A percentile compares a stretch with the other conserved stretches of the same genome.
phyloP scores from a whole-genome alignment of 176 grass and related monocot genomes.

The Carex cristatella region DNA sequence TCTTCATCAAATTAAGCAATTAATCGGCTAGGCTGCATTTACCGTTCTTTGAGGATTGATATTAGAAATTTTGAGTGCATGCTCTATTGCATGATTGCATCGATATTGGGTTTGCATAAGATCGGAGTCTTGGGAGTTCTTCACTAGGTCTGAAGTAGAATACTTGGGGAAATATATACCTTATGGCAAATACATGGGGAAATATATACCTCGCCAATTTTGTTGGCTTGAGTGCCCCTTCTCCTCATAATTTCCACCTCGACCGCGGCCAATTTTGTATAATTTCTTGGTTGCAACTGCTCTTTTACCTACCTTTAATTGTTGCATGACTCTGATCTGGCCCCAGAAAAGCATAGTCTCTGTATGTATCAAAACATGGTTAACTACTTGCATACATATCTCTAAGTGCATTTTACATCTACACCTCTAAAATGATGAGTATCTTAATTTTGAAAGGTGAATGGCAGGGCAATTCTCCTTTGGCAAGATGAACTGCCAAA shows the following conservation, averaged over 20 bases:
- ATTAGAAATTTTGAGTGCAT: constrained; percentile 64
- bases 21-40: not conserved
- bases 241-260: no score
- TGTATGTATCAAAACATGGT: not conserved
- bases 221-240: no score
- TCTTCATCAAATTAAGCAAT: no score
- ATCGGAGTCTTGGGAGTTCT: constrained; percentile 76
- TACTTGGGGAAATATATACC: no score
- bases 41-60: constrained; percentile 77
- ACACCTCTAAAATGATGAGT: not conserved
- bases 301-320: not conserved
- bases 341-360: not conserved
- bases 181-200: no score
- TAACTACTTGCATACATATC: not conserved
- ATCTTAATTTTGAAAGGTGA: constrained; percentile 18
- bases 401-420: not conserved
- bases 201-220: no score
- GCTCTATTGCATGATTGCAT: constrained; percentile 78
- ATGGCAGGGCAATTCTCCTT: constrained; percentile 90
- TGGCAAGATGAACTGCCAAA: constrained; percentile 32
- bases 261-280: no score
- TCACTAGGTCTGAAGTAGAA: constrained; percentile 16
- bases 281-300: no score
- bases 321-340: not conserved
- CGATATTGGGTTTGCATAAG: constrained; percentile 82